Base-by-base conservation (phyloP, 2,329 filamentous ascomycete species). In the Paraphoma chrysanthemicola region DNA sequence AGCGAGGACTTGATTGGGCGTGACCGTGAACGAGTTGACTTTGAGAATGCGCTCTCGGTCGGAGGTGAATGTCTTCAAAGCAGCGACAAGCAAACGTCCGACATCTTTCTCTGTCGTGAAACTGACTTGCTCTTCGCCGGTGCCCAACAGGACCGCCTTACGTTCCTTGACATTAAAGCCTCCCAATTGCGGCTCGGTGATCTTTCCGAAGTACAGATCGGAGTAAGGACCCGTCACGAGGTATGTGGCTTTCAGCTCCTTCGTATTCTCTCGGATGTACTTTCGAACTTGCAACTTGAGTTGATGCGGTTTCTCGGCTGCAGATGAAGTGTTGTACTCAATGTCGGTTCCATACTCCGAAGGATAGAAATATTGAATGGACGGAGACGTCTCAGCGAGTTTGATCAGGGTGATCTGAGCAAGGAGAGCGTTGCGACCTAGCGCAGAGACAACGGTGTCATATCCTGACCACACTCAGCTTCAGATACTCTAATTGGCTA, bases 71-170 rank as follows among this genome's bases (percentile, higher is more conserved):
- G 88, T 84, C 14, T 79, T 80, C 12, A 92, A 80, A 0, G 88
- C 83, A 0, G 85, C 85, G 1, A 87, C 85, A 1, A 91, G 82
- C 23, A 89, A 82, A 53, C 85, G 87, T 4, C 89, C 90, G 9
- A 91, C 88, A 66, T 93, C 90, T 18, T 80, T 78, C 86, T 90
- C 90, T 2, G 86, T 89, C 2, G 88, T 91, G 65, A 93, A 85
- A 36, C 86, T 88, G 57, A 92, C 81, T 57, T 79, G 82, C 17
- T 82, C 86, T 38, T 86, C 78, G 0, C 88, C 89, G 59, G 85
- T 84, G 2, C 84, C 89, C 17, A 91, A 68, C 12, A 93, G 68
- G 2, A 85, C 79, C 0, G 89, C 89, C 54, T 79, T 84, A 67
- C 83, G 87, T 2, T 68, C 78, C 56, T 79, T 76, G 1, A 84